Percentiles rank a stretch among this genome's conserved stretches.
Evolutionary conservation across 2,329 filamentous ascomycete species (phyloP).

Genomic region (Mycocentrospora acerina): DNA sequence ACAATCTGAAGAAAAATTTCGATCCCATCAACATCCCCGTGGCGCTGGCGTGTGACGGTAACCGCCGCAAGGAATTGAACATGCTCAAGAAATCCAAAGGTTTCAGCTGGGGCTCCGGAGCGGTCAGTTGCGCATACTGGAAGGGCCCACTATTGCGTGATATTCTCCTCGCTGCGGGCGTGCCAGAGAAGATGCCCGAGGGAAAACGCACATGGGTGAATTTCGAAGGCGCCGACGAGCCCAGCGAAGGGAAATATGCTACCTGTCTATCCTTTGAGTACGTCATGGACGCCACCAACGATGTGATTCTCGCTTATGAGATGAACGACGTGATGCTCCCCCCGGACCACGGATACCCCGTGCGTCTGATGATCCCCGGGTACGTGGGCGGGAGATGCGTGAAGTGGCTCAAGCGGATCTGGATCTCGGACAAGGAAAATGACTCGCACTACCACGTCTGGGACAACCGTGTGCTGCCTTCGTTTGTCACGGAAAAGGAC

Average conservation of each 20-base stretch:
- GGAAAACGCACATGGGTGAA: constrained; percentile 47
- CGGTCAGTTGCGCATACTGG: constrained; percentile 52
- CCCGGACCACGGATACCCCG: constrained; percentile 50
- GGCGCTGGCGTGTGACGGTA: constrained; percentile 59
- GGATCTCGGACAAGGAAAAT: constrained; percentile 50
- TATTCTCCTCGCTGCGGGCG: constrained; percentile 48
- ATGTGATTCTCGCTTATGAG: constrained; percentile 29
- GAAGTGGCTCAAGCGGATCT: constrained; percentile 57
- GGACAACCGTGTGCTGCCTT: constrained; percentile 58
- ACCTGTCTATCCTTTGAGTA: constrained; percentile 46
- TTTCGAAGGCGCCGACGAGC: constrained; percentile 53
- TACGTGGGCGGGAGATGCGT: constrained; percentile 54
- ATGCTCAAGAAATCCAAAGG: constrained; percentile 54
- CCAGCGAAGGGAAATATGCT: constrained; percentile 54
- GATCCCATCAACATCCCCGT: constrained; percentile 54
- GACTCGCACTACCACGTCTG: constrained; percentile 56
- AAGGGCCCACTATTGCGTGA: constrained; percentile 45
- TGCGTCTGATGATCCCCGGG: constrained; percentile 52
- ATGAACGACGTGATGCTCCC: constrained; percentile 50
- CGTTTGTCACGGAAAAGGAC: constrained; percentile 53
- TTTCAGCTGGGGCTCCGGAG: constrained; percentile 59
- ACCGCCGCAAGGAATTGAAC: constrained; percentile 57
- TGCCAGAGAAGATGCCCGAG: constrained; percentile 19
- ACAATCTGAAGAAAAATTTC: constrained; percentile 49
- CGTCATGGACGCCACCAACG: constrained; percentile 8